Evolutionary conservation across 139 green algal genomes (phyloP).

Genomic region (Closterium sp.): DNA sequence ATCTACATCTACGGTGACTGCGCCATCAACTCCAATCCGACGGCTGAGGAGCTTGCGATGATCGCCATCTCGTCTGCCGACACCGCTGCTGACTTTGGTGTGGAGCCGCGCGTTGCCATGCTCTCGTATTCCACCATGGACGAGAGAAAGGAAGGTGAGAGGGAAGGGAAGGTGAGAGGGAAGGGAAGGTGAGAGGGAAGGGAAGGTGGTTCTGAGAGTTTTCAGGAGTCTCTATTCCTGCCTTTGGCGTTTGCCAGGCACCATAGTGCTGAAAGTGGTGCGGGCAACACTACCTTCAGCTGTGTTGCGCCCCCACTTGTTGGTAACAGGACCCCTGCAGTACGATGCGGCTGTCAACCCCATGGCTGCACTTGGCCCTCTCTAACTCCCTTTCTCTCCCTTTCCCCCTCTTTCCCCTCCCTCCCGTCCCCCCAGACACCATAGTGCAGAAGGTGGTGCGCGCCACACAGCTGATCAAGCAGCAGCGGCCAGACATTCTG

Average conservation of each 20-base stretch:
- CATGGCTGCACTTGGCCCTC: conserved; percentile 57
- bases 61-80: conserved; percentile 76
- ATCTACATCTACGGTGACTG: conserved; percentile 58
- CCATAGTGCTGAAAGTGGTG: conserved; percentile 74
- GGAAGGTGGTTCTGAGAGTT: too few relatives aligned
- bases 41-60: conserved; percentile 68
- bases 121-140: conserved; percentile 82
- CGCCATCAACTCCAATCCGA: conserved; percentile 81
- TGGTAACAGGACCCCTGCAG: conserved; percentile 61
- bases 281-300: conserved; percentile 66
- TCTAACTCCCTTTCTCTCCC: neutral
- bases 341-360: conserved; percentile 43
- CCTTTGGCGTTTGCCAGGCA: too few relatives aligned
- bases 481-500: conserved; percentile 60
- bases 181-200: too few relatives aligned
- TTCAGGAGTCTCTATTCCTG: too few relatives aligned
- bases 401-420: neutral
- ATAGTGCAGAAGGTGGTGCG: conserved; percentile 76
- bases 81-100: conserved; percentile 80
- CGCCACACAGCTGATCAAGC: conserved; percentile 64
- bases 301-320: conserved; percentile 59
- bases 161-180: too few relatives aligned
- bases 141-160: neutral
- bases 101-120: conserved; percentile 84
- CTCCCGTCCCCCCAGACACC: conserved; percentile 6